Base-by-base conservation (phyloP, 208 protist species). In the Crithidia brevicula region DNA sequence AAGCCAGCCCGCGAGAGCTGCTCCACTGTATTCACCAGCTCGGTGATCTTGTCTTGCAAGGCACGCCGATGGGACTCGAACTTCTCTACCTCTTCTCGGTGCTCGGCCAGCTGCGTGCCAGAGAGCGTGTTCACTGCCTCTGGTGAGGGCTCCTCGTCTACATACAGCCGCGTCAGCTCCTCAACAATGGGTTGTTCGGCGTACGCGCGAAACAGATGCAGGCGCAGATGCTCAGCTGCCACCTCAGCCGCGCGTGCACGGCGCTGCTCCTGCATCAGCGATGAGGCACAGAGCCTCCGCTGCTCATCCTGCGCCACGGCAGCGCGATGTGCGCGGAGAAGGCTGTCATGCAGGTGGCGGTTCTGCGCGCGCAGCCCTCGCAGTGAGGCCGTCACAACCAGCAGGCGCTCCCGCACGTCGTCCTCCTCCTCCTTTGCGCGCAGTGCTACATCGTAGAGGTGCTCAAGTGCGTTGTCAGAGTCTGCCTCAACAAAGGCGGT, bases 21-120 rank as follows among this genome's bases (percentile, higher is more conserved):
- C 51, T 78, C 74, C 53, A 76, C 52, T 67, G 53, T 65, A 46
- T 73, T 47, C 67, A 79, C 50, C 56, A 88, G 51, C 58, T 83
- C 67, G 13, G 67, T 70, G 31, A 78, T 61, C 34, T 73, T 73
- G 22, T 53, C 64, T 28, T 69, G 63, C 34, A 75, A 33, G 11
- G 50, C 50, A 10, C 42, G 57, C 51, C 67, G 64, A n/a, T 79
- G 72, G 6, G 49, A 43, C 33, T 72, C 46, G 13, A 72, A 40
- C 43, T 67, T 70, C 47, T 77, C 64, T 38, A 75, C 42, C 70
- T 75, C 70, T 61, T 57, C 70, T 28, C 57, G 61, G 34, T 75
- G 70, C 61, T 75, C 70, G 11, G 61, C 49, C 25, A 64, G 70
- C 27, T 51, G 60, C 31, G 43, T 43, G 16, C 61, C 61, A 7